Conservation (phyloP, 441 rosid species). For the Euphorbia celastroides region DNA sequence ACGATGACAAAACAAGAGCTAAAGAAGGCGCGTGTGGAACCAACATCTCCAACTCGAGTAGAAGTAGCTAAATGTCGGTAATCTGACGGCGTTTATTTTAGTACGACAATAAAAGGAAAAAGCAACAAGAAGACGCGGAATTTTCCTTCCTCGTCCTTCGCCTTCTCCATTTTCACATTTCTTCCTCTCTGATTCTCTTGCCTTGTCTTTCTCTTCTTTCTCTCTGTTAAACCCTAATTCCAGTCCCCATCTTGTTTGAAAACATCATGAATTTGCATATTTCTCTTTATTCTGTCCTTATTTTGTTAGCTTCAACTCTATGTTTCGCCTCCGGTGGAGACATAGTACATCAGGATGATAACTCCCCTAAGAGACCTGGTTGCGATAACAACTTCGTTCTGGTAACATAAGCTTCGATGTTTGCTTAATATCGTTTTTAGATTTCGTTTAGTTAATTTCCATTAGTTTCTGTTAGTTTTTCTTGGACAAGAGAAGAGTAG, state of each 20-base stretch:
- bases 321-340: conserved; percentile 59
- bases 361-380: conserved; percentile 91
- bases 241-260: background rate
- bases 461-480: no score
- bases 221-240: conserved; percentile 13
- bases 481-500: background rate
- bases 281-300: conserved; percentile 13
- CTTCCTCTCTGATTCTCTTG: conserved; percentile 1
- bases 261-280: conserved; percentile 17
- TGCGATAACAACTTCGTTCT: conserved; percentile 94
- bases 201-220: background rate
- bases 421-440: conserved; percentile 6
- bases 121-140: background rate
- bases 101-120: conserved; percentile 21
- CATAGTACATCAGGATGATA: conserved; percentile 80
- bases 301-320: conserved; percentile 29
- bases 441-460: background rate
- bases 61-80: conserved; percentile 25
- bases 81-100: conserved; percentile 28
- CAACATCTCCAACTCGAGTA: background rate
- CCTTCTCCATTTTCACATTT: conserved; percentile 11
- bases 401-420: conserved; percentile 35
- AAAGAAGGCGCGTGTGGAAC: conserved; percentile 1
- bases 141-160: background rate
- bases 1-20: background rate